Evolutionary conservation across 805 yeast species (phyloP), one percentile per base, ranked within the genome.

Genomic region (Metschnikowia anglica): DNA sequence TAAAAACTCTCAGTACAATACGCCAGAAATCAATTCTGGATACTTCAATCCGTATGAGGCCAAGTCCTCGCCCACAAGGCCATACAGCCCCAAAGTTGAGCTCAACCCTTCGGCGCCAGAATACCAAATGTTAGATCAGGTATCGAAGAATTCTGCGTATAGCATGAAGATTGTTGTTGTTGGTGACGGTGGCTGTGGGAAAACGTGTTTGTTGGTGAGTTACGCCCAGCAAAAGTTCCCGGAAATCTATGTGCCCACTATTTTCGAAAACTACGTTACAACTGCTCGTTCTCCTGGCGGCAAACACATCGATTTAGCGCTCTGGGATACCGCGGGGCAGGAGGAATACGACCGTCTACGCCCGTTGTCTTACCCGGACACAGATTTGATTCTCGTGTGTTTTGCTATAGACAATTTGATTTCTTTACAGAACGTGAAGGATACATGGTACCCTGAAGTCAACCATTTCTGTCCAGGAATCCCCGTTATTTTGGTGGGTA

Each of bases 281-380:
- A 73, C 73, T 29, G 77, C 83, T 2, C 61, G 81, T 61, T 84
- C 85, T 45, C 75, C 76, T 5, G 91, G 85, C 58, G 95, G 95
- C 38, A 85, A 91, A 68, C 80, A 86, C 63, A 72, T 84, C 16
- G 89, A 83, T 56, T 63, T 88, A 51, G 86, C 88, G 0, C 62
- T 87, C 23, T 87, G 95, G 95, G 96, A 88, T 59, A 86, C 95
- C 0, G 95, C 95, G 0, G 93, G 95, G 3, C 93, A 86, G 63
- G 95, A 87, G 62, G 93, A 85, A 60, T 86, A 85, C 58, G 90
- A 83, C 59, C 68, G 95, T 40, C 66, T 87, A 43, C 70, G 96
- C 47, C 93, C 95, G 2, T 68, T 88, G 36, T 74, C 85, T 32
- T 88, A 88, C 58, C 83, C 90, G 5, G 95, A 86, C 52, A 86